Conservation (phyloP, 306 rosid species). For the Malus asiatica region DNA sequence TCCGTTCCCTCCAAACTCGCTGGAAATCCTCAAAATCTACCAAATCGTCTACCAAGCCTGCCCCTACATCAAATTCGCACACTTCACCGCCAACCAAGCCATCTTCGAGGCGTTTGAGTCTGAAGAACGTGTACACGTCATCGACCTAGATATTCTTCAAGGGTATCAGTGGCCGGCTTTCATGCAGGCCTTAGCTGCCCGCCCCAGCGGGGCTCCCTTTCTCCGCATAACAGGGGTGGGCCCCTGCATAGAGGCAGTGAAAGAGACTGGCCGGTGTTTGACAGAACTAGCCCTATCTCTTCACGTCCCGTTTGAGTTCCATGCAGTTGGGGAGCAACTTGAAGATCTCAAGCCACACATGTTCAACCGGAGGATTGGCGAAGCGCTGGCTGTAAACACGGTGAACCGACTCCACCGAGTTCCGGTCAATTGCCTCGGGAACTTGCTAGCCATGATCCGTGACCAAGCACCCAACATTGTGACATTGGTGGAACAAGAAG, state of each 20-base stretch:
- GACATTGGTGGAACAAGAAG: slow-evolving; percentile 78
- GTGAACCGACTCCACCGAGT: slow-evolving; percentile 80
- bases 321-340: slow-evolving; percentile 61
- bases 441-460: slow-evolving; percentile 51
- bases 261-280: slow-evolving; percentile 64
- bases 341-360: slow-evolving; percentile 70
- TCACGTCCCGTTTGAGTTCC: slow-evolving; percentile 80
- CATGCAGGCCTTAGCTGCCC: slow-evolving; percentile 86
- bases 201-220: slow-evolving; percentile 48
- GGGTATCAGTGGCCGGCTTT: slow-evolving; percentile 96
- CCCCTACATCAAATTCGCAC: slow-evolving; percentile 84
- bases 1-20: slow-evolving; percentile 52
- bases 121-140: slow-evolving; percentile 79
- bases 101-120: slow-evolving; percentile 84
- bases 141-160: slow-evolving; percentile 76
- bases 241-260: slow-evolving; percentile 34
- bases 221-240: slow-evolving; percentile 68
- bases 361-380: slow-evolving; percentile 77
- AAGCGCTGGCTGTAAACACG: slow-evolving; percentile 66
- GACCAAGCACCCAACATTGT: slow-evolving; percentile 84
- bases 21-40: slow-evolving; percentile 73
- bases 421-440: slow-evolving; percentile 41
- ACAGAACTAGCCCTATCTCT: slow-evolving; percentile 67
- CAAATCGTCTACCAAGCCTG: slow-evolving; percentile 93
- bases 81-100: slow-evolving; percentile 88